Base-by-base conservation (phyloP, 192 early-diverging fungal genomes). In the Entomortierella lignicola region DNA sequence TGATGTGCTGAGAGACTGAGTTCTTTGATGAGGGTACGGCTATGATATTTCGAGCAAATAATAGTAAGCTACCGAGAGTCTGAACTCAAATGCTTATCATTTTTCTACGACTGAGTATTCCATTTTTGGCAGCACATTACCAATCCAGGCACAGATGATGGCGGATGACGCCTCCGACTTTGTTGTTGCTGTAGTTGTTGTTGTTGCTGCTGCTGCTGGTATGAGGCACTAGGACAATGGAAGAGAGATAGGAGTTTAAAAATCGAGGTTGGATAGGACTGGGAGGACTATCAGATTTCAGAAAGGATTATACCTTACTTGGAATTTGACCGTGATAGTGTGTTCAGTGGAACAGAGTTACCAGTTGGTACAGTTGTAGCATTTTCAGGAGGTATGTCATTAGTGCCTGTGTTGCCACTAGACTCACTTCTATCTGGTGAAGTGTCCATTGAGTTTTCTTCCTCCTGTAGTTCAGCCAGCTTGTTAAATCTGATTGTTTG, bases 21-120 rank as follows among this genome's bases (percentile, higher is more conserved):
- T 67, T 25, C 72, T 37, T 30, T 67, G 64, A 27, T 67, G 64
- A 0, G 72, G 72, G 60, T 74, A 74, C 21, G 72, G 72, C 72
- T 74, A 59, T 43, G 20, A 2, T 55, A 5, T 29, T 55, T 27
- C 18, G 2, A 48, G 21, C n/a, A n/a, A n/a, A n/a, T n/a, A n/a
- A n/a, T n/a, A n/a, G n/a, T n/a, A n/a, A n/a, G n/a, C n/a, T n/a
- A n/a, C n/a, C n/a, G n/a, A n/a, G n/a, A n/a, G n/a, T n/a, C n/a
- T n/a, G n/a, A n/a, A n/a, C n/a, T n/a, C n/a, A n/a, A n/a, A n/a
- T n/a, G n/a, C n/a, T 8, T 29, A 43, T n/a, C 20, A 29, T 29
- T 2, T n/a, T n/a, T n/a, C 27, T 65, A 37, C 37, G 50, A 27
- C 32, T 18, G 32, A 13, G 17, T 8, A 21, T 50, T 15, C 48